Base-by-base conservation (phyloP, 2,329 filamentous ascomycete species). In the Fusarium sp. region DNA sequence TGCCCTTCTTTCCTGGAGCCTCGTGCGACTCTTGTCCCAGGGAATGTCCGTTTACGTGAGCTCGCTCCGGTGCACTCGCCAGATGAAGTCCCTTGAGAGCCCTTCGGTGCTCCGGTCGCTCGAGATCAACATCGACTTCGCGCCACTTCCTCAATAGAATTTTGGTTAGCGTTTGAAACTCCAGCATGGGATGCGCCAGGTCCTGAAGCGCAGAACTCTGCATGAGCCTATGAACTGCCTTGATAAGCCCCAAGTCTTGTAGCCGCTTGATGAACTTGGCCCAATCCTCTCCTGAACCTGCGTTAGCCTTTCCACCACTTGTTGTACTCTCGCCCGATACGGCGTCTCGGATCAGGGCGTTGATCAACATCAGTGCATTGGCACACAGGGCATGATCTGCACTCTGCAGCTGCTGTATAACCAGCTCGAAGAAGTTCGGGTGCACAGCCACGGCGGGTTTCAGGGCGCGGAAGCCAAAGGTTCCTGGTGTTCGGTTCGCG, bases 361-460 rank as follows among this genome's bases (percentile, higher is more conserved):
- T 99, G 82, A 99, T 94, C 64, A 99, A 87, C 86, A 97, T 96
- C 60, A 99, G 87, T 3, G 96, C 94, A 83, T 98, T 98, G 73
- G 95, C 96, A 84, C 96, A 98, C 35, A 99, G 88, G 7, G 95
- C 94, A 83, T 99, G 96, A 81, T 99, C 96, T 50, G 95, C 96
- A 23, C 95, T 97, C 68, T 95, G 94, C 67, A 99, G 88, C 81
- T 97, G 93, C 79, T 92, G 93, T 72, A 99, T 95, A 60, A 98
- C 92, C 82, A 97, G 94, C 80, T 97, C 95, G 73, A 98, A 92
- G 82, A 99, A 99, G 75, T 97, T 93, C 30, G 96, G 95, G 81
- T 98, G 94, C 25, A 95, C 90, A 40, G 95, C 94, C 68, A 99
- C 93, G 60, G 95, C 94, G 9, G 96, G 96, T 82, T 96, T 97